Percentiles rank a stretch among this genome's conserved stretches.
These are phyloP conservation scores for Penicillium sp. DNA, from an alignment of 2,329 filamentous ascomycete species.

Conservation along the genomic window DNA sequence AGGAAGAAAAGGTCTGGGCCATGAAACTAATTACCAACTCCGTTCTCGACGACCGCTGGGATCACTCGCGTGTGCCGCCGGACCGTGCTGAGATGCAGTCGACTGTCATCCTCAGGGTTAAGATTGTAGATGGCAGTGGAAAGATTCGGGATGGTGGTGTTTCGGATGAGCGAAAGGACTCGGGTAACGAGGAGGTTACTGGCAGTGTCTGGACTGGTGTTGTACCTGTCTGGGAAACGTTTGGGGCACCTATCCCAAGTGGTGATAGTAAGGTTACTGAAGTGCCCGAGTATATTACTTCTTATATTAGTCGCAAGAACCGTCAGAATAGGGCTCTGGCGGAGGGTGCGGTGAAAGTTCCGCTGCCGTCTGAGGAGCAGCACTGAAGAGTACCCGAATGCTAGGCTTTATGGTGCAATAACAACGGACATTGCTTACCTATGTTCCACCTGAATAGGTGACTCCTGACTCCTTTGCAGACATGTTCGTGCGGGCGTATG, in stretches of 20 bases:
- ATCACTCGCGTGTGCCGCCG: slow-evolving; percentile 65
- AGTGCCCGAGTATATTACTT: slow-evolving; percentile 60
- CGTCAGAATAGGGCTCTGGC: slow-evolving; percentile 44
- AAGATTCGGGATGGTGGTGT: slow-evolving; percentile 68
- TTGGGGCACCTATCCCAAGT: slow-evolving; percentile 62
- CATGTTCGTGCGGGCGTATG: too few relatives aligned
- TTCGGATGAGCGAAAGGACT: slow-evolving; percentile 58
- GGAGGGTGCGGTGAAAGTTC: slow-evolving; percentile 27
- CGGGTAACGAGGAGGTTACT: slow-evolving; percentile 45
- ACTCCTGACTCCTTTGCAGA: too few relatives aligned
- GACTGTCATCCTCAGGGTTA: slow-evolving; percentile 68
- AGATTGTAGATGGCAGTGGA: slow-evolving; percentile 66
- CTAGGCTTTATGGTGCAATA: neutral
- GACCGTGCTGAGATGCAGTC: slow-evolving; percentile 69
- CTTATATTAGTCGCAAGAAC: slow-evolving; percentile 52
- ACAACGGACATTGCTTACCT: too few relatives aligned
- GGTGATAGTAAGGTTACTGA: slow-evolving; percentile 56
- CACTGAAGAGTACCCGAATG: slow-evolving; percentile 16
- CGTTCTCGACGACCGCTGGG: slow-evolving; percentile 67
- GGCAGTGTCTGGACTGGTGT: slow-evolving; percentile 58
- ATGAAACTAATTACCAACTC: slow-evolving; percentile 74
- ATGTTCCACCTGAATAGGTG: too few relatives aligned
- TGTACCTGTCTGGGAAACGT: slow-evolving; percentile 59
- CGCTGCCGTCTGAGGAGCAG: slow-evolving; percentile 31
- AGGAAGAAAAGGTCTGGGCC: slow-evolving; percentile 69